Evolutionary conservation across 2,329 filamentous ascomycete genomes (phyloP).

Genomic region (Colletotrichum scovillei): DNA sequence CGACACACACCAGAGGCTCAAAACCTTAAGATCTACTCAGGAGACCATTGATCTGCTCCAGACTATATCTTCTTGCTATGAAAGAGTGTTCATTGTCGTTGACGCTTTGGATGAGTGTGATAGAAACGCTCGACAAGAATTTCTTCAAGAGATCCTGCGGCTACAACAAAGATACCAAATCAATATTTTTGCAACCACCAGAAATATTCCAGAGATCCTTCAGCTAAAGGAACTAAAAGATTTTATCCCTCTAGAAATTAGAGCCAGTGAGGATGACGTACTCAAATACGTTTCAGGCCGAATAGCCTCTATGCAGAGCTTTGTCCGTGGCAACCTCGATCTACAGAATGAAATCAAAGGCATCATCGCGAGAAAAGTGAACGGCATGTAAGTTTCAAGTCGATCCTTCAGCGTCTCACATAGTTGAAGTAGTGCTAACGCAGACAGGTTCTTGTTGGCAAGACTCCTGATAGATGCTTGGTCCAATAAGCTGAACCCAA

Average conservation of each 20-base stretch:
- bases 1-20: accelerated
- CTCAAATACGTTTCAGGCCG: not conserved
- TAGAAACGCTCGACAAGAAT: not conserved
- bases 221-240: accelerated
- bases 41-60: not conserved
- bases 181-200: not conserved
- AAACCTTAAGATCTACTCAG: accelerated
- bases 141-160: not conserved
- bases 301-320: not conserved
- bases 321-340: not conserved
- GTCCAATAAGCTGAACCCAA: too few relatives aligned
- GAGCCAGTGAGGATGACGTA: not conserved
- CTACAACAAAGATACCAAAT: not conserved
- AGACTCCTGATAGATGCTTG: too few relatives aligned
- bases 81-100: not conserved
- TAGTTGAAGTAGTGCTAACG: too few relatives aligned
- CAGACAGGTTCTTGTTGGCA: too few relatives aligned
- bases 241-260: not conserved
- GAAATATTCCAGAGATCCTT: not conserved
- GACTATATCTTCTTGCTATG: not conserved
- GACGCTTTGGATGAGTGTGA: not conserved
- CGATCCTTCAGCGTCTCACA: too few relatives aligned
- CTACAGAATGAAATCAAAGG: not conserved
- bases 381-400: not conserved
- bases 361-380: accelerated